A percentile compares a stretch with the other conserved stretches of the same genome.
These are phyloP conservation scores for Arachnopeziza araneosa DNA, from an alignment of 2,329 filamentous ascomycete species.

Conservation along the genomic window DNA sequence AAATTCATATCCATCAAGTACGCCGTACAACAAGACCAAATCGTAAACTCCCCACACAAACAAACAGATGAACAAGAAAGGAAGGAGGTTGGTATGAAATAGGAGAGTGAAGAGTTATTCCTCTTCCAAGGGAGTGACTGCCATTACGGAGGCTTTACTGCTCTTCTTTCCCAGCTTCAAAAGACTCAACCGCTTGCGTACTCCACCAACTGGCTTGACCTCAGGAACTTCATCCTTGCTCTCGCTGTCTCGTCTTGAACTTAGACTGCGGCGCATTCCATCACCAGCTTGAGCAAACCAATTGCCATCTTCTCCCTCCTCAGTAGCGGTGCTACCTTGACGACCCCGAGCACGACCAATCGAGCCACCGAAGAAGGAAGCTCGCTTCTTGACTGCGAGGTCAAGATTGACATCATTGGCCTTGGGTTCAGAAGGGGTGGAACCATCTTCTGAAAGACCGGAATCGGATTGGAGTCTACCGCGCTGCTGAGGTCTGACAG, in stretches of 20 bases:
- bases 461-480: not conserved
- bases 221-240: not conserved
- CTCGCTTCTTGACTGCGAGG: not conserved
- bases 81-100: not conserved
- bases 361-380: not conserved
- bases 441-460: not conserved
- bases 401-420: not conserved
- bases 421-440: not conserved
- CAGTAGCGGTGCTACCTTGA: not conserved
- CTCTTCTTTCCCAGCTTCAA: not conserved
- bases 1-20: too few species aligned
- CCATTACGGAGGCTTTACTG: not conserved
- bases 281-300: not conserved
- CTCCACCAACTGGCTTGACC: not conserved
- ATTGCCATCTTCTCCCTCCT: not conserved
- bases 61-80: too few species aligned
- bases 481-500: not conserved
- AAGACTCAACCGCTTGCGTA: not conserved
- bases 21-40: too few species aligned
- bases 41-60: too few species aligned
- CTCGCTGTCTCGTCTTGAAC: not conserved
- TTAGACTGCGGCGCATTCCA: not conserved
- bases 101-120: not conserved
- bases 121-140: not conserved
- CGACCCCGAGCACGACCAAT: not conserved